phyloP scores from a whole-genome alignment of 2,329 filamentous ascomycete species.

The Chaetomiaceae sp. region DNA sequence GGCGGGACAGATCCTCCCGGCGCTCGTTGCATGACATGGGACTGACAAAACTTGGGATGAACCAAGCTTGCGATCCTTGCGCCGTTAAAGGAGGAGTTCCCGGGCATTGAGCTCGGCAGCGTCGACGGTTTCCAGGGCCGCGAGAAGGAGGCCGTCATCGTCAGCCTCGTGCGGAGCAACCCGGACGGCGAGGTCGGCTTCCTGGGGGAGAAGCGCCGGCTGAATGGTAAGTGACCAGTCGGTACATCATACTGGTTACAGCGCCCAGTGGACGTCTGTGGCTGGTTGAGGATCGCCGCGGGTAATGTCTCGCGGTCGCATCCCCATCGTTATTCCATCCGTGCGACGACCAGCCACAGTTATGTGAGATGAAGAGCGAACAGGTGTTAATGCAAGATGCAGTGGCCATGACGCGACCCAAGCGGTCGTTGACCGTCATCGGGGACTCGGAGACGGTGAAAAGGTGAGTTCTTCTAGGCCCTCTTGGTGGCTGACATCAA shows the following conservation, averaged over 20 bases:
- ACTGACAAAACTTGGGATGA: slow-evolving; percentile 14
- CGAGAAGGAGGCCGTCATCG: slow-evolving; percentile 92
- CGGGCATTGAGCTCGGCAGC: slow-evolving; percentile 88
- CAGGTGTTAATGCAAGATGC: slow-evolving; percentile 30
- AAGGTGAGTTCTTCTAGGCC: slow-evolving; percentile 56
- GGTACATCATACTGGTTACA: too few species aligned
- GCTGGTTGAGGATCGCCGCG: background rate
- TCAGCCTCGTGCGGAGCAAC: slow-evolving; percentile 94
- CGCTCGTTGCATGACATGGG: slow-evolving; percentile 19
- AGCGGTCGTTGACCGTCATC: slow-evolving; percentile 82
- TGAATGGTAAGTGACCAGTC: slow-evolving; percentile 67
- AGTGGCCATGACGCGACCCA: slow-evolving; percentile 97
- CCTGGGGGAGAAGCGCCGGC: slow-evolving; percentile 79
- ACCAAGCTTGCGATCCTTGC: slow-evolving; percentile 70
- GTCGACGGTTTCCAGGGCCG: slow-evolving; percentile 94
- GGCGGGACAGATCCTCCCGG: background rate
- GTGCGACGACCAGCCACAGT: background rate
- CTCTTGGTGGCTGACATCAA: background rate
- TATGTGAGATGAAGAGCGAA: background rate
- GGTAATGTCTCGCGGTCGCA: slow-evolving; percentile 2
- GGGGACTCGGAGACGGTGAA: slow-evolving; percentile 92
- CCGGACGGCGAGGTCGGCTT: slow-evolving; percentile 84
- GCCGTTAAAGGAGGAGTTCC: slow-evolving; percentile 73
- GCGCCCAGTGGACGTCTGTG: background rate
- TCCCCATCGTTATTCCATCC: background rate